These are phyloP conservation scores for Pseudocercospora musae DNA, from an alignment of 2,329 filamentous ascomycete species.

Conservation along the genomic window DNA sequence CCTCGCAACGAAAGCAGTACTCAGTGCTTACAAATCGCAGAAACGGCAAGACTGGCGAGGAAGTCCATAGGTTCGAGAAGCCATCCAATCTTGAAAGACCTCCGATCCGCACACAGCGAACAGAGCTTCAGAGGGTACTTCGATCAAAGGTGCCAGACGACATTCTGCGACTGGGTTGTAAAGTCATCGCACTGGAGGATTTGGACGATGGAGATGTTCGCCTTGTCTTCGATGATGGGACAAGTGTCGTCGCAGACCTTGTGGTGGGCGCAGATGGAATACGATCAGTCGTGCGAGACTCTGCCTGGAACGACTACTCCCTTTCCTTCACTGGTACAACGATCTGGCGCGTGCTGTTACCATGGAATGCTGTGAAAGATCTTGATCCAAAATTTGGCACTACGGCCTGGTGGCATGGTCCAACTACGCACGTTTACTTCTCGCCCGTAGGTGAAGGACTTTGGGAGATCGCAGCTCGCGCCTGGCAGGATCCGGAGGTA, in stretches of 20 bases:
- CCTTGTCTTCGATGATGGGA: conserved; percentile 47
- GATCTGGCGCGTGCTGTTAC: conserved; percentile 48
- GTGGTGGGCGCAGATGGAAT: conserved; percentile 53
- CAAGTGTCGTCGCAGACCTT: conserved; percentile 5
- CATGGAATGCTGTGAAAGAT: conserved; percentile 33
- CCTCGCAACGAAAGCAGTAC: background rate
- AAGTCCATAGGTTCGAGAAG: conserved; percentile 13
- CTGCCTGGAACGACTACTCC: conserved; percentile 43
- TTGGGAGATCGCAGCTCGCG: conserved; percentile 20
- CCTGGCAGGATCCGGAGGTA: conserved; percentile 15
- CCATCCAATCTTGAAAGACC: background rate
- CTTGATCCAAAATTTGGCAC: conserved; percentile 33
- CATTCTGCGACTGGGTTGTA: conserved; percentile 46
- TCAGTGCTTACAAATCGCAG: background rate
- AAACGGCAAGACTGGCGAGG: conserved; percentile 20
- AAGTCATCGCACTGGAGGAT: conserved; percentile 42
- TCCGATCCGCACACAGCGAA: conserved; percentile 24
- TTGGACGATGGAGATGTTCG: conserved; percentile 37
- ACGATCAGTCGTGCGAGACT: conserved; percentile 46
- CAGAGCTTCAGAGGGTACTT: conserved; percentile 49
- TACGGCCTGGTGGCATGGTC: conserved; percentile 47
- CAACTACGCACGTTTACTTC: conserved; percentile 43
- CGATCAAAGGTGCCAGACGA: conserved; percentile 46
- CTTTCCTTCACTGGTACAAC: conserved; percentile 51
- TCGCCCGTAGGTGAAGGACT: conserved; percentile 39